Conservation (phyloP, 352 stramenopile species). For the Thalassiosira gravida region DNA sequence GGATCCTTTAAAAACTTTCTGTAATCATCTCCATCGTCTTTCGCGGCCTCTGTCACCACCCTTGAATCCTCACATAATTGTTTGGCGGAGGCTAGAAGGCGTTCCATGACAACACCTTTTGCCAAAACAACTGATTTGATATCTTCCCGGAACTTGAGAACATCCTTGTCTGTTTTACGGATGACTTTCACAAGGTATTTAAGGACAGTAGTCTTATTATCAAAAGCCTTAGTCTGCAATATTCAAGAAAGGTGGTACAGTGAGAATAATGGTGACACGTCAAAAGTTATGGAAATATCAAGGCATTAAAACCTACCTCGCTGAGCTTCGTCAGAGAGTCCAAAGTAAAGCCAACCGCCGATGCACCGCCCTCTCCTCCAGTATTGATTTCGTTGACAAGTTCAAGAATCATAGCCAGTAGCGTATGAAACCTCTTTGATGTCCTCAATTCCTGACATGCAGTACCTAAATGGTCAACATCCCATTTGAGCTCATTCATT, state of each 20-base stretch:
- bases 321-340: conserved; percentile 92
- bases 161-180: conserved; percentile 91
- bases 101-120: conserved; percentile 80
- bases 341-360: conserved; percentile 93
- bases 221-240: conserved; percentile 87
- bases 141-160: conserved; percentile 91
- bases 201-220: conserved; percentile 97
- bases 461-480: conserved; percentile 87
- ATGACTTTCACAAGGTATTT: conserved; percentile 95
- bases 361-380: conserved; percentile 80
- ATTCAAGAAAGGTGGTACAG: conserved; percentile 2
- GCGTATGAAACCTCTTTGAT: conserved; percentile 90
- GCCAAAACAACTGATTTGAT: conserved; percentile 88
- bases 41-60: conserved; percentile 61
- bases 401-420: conserved; percentile 95
- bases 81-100: conserved; percentile 67
- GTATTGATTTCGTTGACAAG: conserved; percentile 96
- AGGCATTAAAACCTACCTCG: conserved; percentile 65
- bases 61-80: conserved; percentile 66
- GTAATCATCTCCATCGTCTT: conserved; percentile 64
- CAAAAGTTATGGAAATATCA: too few species aligned
- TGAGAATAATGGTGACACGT: background rate
- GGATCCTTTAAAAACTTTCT: conserved; percentile 39
- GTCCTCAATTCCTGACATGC: conserved; percentile 93
- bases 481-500: conserved; percentile 86